Base-by-base conservation (phyloP, 495 filamentous ascomycete species). In the Parmelia sp. region DNA sequence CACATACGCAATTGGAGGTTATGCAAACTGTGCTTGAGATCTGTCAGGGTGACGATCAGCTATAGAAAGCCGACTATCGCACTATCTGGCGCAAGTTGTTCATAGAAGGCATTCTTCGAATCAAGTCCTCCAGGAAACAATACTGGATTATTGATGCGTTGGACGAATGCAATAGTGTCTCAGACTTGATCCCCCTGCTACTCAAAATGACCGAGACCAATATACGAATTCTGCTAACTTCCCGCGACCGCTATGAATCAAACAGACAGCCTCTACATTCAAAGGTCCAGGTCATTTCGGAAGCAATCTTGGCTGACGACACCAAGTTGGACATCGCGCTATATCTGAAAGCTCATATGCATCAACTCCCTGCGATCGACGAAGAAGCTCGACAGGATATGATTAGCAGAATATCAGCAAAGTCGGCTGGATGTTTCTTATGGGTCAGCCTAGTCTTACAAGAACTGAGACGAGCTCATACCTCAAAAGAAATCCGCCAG, bases 121-220 rank as follows among this genome's bases (percentile, higher is more conserved):
- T 40, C 14, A 58, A 56, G n/a, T 55, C 68, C 15, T 27, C 36
- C 7, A 56, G 45, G n/a, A 11, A 35, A 25, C 74, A 74, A 29
- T 77, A 74, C 55, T 77, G 74, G 77, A 68, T 80, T 3, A 72
- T 80, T 36, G 77, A 80, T 64, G 77, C 68, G 4, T 57, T 80
- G 15, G 77, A 78, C 64, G 77, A 80, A 61, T 76, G 68, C 53
- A 57, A 42, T 14, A 67, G 65, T 31, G 51, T 40, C 17, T 17
- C 45, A 21, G 61, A 67, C 3, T 62, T 78, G 31, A 37, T 76
- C 9, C 36, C 71, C 27, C 68, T 77, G 57, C 65, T 77, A 19
- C 37, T 71, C 21, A 74, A 68, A 29, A 45, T 73, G 7, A 55
- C 58, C 0, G 63, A 63, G 23, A 33, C 70, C 9, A 72, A 71